phyloP scores from a whole-genome alignment of 352 stramenopile species.

The Phytopythium delawarense region DNA sequence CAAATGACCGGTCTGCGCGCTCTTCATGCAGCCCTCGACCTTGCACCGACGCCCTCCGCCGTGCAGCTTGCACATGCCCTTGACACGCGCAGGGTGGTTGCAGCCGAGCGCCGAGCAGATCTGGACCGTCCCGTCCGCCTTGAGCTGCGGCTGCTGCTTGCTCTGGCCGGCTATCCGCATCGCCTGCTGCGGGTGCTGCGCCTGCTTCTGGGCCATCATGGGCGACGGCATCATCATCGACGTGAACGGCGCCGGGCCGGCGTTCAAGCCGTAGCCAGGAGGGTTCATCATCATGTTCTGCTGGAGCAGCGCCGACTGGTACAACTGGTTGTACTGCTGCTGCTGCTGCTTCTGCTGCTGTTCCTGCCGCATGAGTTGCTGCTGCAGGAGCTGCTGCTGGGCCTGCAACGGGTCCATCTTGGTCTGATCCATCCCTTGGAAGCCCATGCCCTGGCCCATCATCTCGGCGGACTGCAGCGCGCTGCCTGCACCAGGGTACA shows the following conservation, averaged over 20 bases:
- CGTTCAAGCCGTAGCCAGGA: constrained; percentile 17
- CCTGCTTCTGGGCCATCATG: constrained; percentile 34
- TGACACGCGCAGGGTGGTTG: constrained; percentile 72
- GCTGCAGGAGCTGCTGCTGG: constrained; percentile 40
- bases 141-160: constrained; percentile 47
- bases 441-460: constrained; percentile 25
- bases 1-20: constrained; percentile 75
- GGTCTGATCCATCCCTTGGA: constrained; percentile 15
- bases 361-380: constrained; percentile 55
- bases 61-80: constrained; percentile 87
- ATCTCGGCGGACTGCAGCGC: constrained; percentile 22
- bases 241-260: constrained; percentile 43
- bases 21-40: constrained; percentile 87
- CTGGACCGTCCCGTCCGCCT: constrained; percentile 43
- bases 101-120: constrained; percentile 75
- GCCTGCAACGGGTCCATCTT: constrained; percentile 40
- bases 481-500: constrained; percentile 19
- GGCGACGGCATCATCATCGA: constrained; percentile 64
- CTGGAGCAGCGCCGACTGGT: constrained; percentile 45
- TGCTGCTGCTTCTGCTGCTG: constrained; percentile 42
- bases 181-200: constrained; percentile 20
- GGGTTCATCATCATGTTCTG: constrained; percentile 46
- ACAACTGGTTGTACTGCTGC: constrained; percentile 54
- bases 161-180: constrained; percentile 41
- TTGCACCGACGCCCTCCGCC: constrained; percentile 78